phyloP scores from a whole-genome alignment of 306 rosid genomes.

The Citrullus amarus region DNA sequence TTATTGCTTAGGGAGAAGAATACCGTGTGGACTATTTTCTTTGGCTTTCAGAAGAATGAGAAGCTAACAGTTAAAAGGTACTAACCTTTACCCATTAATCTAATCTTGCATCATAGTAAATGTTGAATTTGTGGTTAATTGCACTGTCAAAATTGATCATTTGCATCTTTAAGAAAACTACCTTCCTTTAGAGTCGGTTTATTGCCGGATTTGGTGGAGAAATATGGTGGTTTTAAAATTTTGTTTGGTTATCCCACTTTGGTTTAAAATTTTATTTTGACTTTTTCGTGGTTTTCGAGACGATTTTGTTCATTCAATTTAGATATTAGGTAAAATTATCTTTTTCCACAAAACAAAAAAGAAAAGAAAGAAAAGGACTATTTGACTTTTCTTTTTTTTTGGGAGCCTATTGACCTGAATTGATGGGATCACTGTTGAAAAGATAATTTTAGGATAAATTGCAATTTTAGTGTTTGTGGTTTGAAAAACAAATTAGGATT shows the following conservation, averaged over 20 bases:
- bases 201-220: background rate
- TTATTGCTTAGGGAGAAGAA: background rate
- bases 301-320: background rate
- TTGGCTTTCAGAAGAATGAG: background rate
- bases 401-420: background rate
- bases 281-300: background rate
- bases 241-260: background rate
- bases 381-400: background rate
- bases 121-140: background rate
- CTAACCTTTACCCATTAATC: background rate
- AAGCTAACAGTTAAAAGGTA: conserved; percentile 1
- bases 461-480: no score
- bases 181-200: background rate
- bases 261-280: background rate
- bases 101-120: background rate
- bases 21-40: background rate
- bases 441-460: background rate
- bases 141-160: background rate
- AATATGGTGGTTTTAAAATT: background rate
- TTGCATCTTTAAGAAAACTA: background rate
- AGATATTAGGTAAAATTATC: background rate
- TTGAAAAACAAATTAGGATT: no score
- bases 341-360: background rate
- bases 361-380: background rate
- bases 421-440: background rate